Base-by-base conservation (phyloP, 202 grass and related monocot genomes). In the Brachypodium distachyon region DNA sequence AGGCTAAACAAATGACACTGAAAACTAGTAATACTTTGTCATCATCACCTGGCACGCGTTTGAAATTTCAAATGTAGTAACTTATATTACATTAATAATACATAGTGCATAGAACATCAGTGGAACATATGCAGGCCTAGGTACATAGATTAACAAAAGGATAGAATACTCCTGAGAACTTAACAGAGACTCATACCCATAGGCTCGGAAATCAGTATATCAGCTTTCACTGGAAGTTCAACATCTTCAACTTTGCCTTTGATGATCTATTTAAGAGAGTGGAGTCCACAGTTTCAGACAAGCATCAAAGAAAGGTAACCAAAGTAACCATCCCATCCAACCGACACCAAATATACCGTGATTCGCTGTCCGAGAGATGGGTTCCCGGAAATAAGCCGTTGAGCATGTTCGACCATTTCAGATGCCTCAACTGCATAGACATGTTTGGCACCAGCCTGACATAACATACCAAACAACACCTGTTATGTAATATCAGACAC, bases 171-270 rank as follows among this genome's bases (percentile, higher is more conserved):
- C 2, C 18, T 76, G 70, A 66, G 71, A 77, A 70, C 27, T n/a
- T 25, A 57, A 11, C 49, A 58, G 6, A 64, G 38, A 85, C 51
- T 3, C 56, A 74, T 85, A 99, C 96, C 96, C 96, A 99, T 99
- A 50, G 96, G 96, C 67, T 99, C 96, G 1, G 96, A 99, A 39
- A 99, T 99, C 39, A 99, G 67, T 85, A 99, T 96, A 71, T 99
- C 96, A 72, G 92, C 96, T 83, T 99, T 99, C 68, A 91, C 96
- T 72, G 96, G 96, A 82, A 99, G 90, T 58, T 99, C 92, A 21
- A 99, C 90, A 70, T 99, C 96, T 78, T 99, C 96, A 49, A 99
- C 83, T 84, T 99, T 99, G 75, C 96, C 96, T 72, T 91, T 99
- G 66, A 99, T 87, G 65, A 99, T 73, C 96, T 99, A 79, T 42